phyloP scores from a whole-genome alignment of 1,139 yeast genomes.

The Barnettozyma hawaiiensis region DNA sequence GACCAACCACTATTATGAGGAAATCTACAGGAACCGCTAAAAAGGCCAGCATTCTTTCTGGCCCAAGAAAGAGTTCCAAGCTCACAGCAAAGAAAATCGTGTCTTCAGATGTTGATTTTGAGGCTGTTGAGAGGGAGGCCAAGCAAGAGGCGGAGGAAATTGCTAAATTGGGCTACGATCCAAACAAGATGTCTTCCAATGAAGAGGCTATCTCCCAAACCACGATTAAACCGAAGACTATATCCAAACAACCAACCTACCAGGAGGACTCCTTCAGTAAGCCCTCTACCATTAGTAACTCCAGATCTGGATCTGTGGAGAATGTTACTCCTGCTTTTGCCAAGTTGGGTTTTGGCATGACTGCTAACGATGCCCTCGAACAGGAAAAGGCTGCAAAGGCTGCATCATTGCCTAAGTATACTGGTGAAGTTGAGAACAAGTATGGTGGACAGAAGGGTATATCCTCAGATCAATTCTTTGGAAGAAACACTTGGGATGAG shows the following conservation, averaged over 20 bases:
- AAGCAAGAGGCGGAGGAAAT: slow-evolving; percentile 73
- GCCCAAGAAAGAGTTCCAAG: slow-evolving; percentile 42
- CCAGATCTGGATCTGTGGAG: slow-evolving; percentile 37
- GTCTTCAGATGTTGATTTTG: slow-evolving; percentile 74
- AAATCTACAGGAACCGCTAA: slow-evolving; percentile 25
- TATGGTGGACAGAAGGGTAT: slow-evolving; percentile 90
- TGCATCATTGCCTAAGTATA: slow-evolving; percentile 41
- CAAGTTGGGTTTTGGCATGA: slow-evolving; percentile 82
- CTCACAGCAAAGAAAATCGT: slow-evolving; percentile 44
- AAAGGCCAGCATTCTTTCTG: slow-evolving; percentile 24
- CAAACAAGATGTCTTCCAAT: slow-evolving; percentile 36
- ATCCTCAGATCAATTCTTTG: slow-evolving; percentile 91
- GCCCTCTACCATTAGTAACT: not conserved
- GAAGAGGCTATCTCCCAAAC: slow-evolving; percentile 15
- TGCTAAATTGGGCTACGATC: slow-evolving; percentile 66
- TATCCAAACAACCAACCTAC: slow-evolving; percentile 17
- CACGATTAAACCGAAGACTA: slow-evolving; percentile 20
- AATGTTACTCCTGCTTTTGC: slow-evolving; percentile 69
- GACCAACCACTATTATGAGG: slow-evolving; percentile 18
- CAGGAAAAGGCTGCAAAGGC: slow-evolving; percentile 37
- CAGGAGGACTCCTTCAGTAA: slow-evolving; percentile 6
- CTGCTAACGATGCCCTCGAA: slow-evolving; percentile 43
- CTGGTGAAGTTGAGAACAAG: slow-evolving; percentile 70
- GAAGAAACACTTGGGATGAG: slow-evolving; percentile 81
- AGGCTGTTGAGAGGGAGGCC: slow-evolving; percentile 85